Evolutionary conservation across 345 rosid species (phyloP).

Genomic region (Eucalyptus erythrocorys): DNA sequence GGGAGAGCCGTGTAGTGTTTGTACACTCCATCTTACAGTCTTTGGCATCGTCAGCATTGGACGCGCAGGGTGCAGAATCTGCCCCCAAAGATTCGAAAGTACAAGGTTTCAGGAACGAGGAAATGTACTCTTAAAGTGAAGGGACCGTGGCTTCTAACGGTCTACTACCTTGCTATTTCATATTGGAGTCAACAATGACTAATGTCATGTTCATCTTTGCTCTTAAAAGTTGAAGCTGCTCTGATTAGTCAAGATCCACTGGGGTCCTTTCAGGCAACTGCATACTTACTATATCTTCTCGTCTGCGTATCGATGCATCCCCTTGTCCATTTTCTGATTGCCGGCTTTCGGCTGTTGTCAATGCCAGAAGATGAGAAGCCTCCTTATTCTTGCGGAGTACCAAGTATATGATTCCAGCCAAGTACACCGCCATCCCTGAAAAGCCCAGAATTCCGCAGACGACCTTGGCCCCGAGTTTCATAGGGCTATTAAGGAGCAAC

Average conservation of each 20-base stretch:
- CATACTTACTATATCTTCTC: slow-evolving; percentile 66
- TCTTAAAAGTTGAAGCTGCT: background rate
- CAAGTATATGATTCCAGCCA: slow-evolving; percentile 61
- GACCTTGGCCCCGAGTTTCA: slow-evolving; percentile 22
- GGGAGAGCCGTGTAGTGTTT: background rate
- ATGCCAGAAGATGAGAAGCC: slow-evolving; percentile 23
- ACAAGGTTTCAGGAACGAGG: background rate
- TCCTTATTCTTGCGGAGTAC: slow-evolving; percentile 52
- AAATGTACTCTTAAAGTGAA: background rate
- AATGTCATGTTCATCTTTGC: background rate
- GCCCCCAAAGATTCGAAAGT: background rate
- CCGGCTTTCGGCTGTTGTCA: slow-evolving; percentile 19
- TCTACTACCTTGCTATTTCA: background rate
- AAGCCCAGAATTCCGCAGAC: slow-evolving; percentile 58
- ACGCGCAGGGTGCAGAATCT: background rate
- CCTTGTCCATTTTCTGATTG: slow-evolving; percentile 5
- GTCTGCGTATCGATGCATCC: background rate
- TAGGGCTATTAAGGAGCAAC: slow-evolving; percentile 35
- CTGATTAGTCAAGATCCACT: slow-evolving; percentile 1
- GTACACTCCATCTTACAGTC: background rate
- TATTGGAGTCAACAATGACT: background rate
- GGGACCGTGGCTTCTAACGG: background rate
- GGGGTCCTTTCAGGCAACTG: slow-evolving; percentile 44
- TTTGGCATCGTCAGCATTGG: background rate
- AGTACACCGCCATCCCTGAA: slow-evolving; percentile 40